These are phyloP conservation scores for Chlamydomonas schloesseri DNA, from an alignment of 139 green algal genomes.

Conservation along the genomic window DNA sequence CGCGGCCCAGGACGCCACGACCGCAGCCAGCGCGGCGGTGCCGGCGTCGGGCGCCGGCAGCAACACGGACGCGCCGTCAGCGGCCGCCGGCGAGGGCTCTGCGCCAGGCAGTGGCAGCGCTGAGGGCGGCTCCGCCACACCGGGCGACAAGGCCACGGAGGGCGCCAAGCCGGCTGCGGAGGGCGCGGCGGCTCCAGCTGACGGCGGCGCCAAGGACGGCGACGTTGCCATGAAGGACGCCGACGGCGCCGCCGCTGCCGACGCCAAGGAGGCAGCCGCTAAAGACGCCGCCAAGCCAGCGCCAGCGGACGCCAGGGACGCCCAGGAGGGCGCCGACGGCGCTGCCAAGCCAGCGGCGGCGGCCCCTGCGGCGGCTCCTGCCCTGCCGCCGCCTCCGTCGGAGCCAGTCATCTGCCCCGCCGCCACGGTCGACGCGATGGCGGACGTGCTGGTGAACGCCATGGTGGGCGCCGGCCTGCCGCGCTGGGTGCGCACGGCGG, in stretches of 20 bases:
- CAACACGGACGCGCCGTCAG: neutral
- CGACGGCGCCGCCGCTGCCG: neutral
- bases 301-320: neutral
- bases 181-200: neutral
- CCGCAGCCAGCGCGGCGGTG: neutral
- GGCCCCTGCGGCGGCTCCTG: neutral
- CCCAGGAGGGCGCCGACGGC: neutral
- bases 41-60: slow-evolving; percentile 1
- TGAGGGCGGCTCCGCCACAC: neutral
- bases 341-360: neutral
- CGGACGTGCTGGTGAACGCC: slow-evolving; percentile 54
- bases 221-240: neutral
- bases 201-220: no score
- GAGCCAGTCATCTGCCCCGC: neutral
- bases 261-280: neutral
- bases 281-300: neutral
- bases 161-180: no score
- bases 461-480: slow-evolving; percentile 53
- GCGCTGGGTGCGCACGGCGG: slow-evolving; percentile 51
- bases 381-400: neutral
- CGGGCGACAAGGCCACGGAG: no score
- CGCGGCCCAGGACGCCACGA: no score
- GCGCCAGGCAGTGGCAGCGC: neutral
- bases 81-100: neutral
- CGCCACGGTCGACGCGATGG: slow-evolving; percentile 30